Percentiles rank a stretch among this genome's conserved stretches.
Conservation (phyloP, 1,284 basidiomycete genomes). For the Somion occarium region DNA sequence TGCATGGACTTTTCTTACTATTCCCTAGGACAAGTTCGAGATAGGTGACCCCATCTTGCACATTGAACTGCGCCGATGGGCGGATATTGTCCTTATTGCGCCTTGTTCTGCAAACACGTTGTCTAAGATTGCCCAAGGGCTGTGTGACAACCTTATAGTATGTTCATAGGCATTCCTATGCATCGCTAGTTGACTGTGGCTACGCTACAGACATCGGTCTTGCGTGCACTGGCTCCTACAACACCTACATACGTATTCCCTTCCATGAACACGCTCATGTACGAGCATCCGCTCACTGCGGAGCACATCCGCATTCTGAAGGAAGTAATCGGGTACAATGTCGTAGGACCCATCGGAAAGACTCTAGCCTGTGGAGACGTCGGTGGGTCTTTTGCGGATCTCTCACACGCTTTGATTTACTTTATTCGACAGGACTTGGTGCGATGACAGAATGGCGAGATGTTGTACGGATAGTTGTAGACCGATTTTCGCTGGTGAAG, state of each 20-base stretch:
- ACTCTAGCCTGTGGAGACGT: conserved; percentile 89
- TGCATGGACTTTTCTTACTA: not conserved
- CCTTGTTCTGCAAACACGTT: conserved; percentile 96
- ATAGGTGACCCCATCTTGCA: conserved; percentile 94
- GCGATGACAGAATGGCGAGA: conserved; percentile 94
- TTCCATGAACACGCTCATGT: conserved; percentile 99
- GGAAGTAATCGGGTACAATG: conserved; percentile 73
- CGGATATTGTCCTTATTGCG: conserved; percentile 90
- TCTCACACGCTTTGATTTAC: not conserved
- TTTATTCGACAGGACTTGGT: conserved; percentile 62
- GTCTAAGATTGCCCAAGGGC: conserved; percentile 84
- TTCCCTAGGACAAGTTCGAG: conserved; percentile 45
- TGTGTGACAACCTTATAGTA: conserved; percentile 85
- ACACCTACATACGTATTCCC: conserved; percentile 90
- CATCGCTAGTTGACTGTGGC: not conserved
- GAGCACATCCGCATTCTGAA: conserved; percentile 71
- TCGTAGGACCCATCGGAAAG: conserved; percentile 86
- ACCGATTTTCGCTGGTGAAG: conserved; percentile 40
- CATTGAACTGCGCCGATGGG: conserved; percentile 95
- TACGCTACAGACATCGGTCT: conserved; percentile 72
- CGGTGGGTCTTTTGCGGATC: conserved; percentile 41
- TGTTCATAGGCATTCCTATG: not conserved
- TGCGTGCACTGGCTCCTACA: conserved; percentile 79
- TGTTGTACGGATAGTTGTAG: conserved; percentile 67
- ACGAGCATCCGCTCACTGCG: conserved; percentile 87